phyloP scores from a whole-genome alignment of 352 stramenopile species.

The Blastocystis sp. region DNA sequence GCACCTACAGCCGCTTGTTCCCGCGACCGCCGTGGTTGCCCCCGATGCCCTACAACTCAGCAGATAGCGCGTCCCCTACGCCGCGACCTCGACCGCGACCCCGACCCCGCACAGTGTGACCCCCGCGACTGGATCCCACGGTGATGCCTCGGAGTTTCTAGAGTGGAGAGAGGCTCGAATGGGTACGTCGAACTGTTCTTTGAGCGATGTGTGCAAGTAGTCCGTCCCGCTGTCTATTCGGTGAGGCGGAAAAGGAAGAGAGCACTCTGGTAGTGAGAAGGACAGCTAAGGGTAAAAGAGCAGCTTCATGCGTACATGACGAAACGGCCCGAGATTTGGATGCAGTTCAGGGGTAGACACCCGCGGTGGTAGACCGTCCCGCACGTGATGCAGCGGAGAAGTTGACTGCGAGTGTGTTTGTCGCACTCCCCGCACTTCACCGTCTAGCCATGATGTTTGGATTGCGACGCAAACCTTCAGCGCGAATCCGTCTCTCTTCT shows the following conservation, averaged over 20 bases:
- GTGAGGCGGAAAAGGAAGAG: background rate
- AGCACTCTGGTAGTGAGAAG: constrained; percentile 53
- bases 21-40: constrained; percentile 15
- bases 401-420: constrained; percentile 42
- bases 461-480: background rate
- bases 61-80: background rate
- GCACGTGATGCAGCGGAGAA: constrained; percentile 51
- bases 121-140: background rate
- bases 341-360: constrained; percentile 54
- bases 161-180: background rate
- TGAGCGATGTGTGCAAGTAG: constrained; percentile 16
- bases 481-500: constrained; percentile 32
- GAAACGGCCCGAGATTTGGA: constrained; percentile 40
- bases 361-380: constrained; percentile 52
- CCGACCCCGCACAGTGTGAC: background rate
- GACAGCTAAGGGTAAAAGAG: constrained; percentile 34
- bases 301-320: background rate
- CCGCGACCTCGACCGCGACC: constrained; percentile 17
- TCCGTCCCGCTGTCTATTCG: constrained; percentile 45
- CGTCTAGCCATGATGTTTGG: background rate
- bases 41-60: background rate
- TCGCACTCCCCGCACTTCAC: constrained; percentile 61
- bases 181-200: constrained; percentile 57
- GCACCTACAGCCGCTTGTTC: constrained; percentile 27
- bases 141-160: constrained; percentile 65